A percentile compares a stretch with the other conserved stretches of the same genome.
Evolutionary conservation across 2,329 filamentous ascomycete species (phyloP).

Genomic region (Colletotrichum orbiculare): DNA sequence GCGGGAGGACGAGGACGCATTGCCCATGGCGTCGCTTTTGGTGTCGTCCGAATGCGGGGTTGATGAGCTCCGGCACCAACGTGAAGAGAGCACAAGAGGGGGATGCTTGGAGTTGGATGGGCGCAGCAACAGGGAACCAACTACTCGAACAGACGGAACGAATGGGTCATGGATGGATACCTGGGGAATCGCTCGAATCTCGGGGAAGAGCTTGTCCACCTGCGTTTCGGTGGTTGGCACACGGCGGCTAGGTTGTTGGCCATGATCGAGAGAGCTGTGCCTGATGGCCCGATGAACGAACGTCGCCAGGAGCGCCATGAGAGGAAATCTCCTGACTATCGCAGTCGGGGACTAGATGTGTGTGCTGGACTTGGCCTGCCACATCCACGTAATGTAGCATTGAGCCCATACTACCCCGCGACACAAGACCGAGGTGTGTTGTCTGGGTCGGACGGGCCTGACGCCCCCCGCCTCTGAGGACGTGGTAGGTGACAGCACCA

Average conservation of each 20-base stretch:
- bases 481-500: slow-evolving; percentile 8
- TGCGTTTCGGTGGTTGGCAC: too few relatives aligned
- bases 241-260: not conserved
- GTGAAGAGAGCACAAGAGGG: slow-evolving; percentile 17
- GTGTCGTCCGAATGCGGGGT: slow-evolving; percentile 36
- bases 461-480: not conserved
- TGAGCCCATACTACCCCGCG: too few relatives aligned
- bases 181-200: slow-evolving; percentile 34
- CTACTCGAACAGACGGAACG: not conserved
- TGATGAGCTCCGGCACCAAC: slow-evolving; percentile 31
- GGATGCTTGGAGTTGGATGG: slow-evolving; percentile 13
- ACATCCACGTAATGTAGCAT: too few relatives aligned
- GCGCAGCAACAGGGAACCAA: too few relatives aligned
- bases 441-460: slow-evolving; percentile 8
- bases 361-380: too few relatives aligned
- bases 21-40: slow-evolving; percentile 31
- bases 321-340: slow-evolving; percentile 28
- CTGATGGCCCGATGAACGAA: slow-evolving; percentile 12
- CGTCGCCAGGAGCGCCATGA: slow-evolving; percentile 19
- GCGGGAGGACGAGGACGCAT: slow-evolving; percentile 25
- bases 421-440: too few relatives aligned
- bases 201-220: slow-evolving; percentile 9
- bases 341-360: too few relatives aligned
- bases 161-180: slow-evolving; percentile 16
- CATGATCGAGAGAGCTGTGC: slow-evolving; percentile 1